Conservation (phyloP, 306 rosid species). For the Quercus ilex region DNA sequence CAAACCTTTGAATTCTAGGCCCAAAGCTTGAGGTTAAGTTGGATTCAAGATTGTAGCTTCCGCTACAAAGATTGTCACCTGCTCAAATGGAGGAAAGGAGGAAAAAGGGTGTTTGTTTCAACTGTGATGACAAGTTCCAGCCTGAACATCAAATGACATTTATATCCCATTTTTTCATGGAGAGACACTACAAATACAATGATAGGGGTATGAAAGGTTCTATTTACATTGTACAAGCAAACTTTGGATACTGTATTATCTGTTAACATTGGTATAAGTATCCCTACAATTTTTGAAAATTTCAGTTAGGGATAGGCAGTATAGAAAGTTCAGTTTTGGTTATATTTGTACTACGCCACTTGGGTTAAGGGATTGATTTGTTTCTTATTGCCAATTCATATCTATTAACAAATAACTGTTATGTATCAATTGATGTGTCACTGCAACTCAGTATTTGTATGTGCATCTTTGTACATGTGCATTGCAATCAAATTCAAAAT, state of each 20-base stretch:
- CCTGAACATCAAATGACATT: neutral
- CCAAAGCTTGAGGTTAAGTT: too few relatives aligned
- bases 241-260: neutral
- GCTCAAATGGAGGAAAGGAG: too few relatives aligned
- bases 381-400: neutral
- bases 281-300: neutral
- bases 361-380: neutral
- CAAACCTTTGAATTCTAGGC: too few relatives aligned
- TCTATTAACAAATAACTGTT: neutral
- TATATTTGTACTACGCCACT: neutral
- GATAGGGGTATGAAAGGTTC: neutral
- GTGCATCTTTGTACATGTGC: too few relatives aligned
- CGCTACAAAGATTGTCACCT: too few relatives aligned
- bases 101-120: too few relatives aligned
- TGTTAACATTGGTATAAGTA: neutral
- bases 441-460: too few relatives aligned
- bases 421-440: too few relatives aligned
- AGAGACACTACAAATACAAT: neutral
- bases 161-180: neutral
- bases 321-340: neutral
- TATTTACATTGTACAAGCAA: neutral
- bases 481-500: too few relatives aligned
- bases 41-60: too few relatives aligned
- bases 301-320: neutral
- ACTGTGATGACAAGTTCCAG: too few relatives aligned